phyloP scores from a whole-genome alignment of 805 yeast genomes.

The Ogataea naganishii region DNA sequence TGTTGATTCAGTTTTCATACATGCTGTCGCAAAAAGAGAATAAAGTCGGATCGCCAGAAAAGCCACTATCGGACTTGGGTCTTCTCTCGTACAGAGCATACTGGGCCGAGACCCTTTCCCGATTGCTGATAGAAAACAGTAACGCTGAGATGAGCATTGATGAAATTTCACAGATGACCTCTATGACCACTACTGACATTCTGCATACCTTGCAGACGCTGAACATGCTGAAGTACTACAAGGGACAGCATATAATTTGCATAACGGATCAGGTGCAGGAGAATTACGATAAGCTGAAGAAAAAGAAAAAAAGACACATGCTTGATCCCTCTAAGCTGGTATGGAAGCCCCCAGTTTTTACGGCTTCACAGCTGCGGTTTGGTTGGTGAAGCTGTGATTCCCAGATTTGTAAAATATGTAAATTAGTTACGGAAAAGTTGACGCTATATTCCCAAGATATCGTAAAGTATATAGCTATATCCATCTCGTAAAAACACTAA shows the following conservation, averaged over 20 bases:
- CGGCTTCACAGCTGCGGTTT: slow-evolving; percentile 91
- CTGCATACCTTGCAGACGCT: slow-evolving; percentile 87
- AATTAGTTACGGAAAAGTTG: background rate
- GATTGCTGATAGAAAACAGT: slow-evolving; percentile 56
- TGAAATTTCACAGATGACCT: slow-evolving; percentile 74
- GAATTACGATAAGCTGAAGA: slow-evolving; percentile 57
- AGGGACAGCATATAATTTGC: slow-evolving; percentile 89
- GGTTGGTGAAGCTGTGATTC: slow-evolving; percentile 57
- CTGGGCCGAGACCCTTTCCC: slow-evolving; percentile 89
- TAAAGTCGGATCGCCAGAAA: slow-evolving; percentile 94
- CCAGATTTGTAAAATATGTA: background rate
- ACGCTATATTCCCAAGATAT: background rate
- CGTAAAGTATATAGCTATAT: background rate
- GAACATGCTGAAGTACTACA: slow-evolving; percentile 83
- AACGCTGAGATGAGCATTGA: slow-evolving; percentile 59
- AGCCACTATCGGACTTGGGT: slow-evolving; percentile 93
- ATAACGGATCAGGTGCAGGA: slow-evolving; percentile 76
- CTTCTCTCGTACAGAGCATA: slow-evolving; percentile 86
- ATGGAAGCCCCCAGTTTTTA: slow-evolving; percentile 95
- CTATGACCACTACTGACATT: slow-evolving; percentile 96
- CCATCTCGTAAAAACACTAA: background rate
- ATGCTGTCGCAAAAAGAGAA: slow-evolving; percentile 82
- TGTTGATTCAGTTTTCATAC: slow-evolving; percentile 88
- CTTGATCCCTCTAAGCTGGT: slow-evolving; percentile 62
- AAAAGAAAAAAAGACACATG: slow-evolving; percentile 65